Conservation (phyloP, 2,329 filamentous ascomycete species). For the Fusarium sulawesiense region DNA sequence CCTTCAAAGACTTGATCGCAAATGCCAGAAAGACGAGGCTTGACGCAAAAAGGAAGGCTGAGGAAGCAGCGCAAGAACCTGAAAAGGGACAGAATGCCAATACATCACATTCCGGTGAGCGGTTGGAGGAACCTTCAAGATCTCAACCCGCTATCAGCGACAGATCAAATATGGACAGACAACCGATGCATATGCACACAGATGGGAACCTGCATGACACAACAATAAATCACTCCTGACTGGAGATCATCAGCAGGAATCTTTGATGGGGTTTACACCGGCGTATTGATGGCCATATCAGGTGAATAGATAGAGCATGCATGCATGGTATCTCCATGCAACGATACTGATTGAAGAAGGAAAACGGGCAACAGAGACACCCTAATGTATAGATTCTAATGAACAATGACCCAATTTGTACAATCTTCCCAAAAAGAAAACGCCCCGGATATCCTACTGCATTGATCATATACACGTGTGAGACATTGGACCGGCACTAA, state of each 20-base stretch:
- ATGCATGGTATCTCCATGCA: slow-evolving; percentile 15
- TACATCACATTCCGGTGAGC: not conserved
- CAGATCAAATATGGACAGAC: not conserved
- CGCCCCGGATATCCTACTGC: slow-evolving; percentile 34
- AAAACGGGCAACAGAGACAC: slow-evolving; percentile 8
- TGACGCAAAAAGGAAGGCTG: slow-evolving; percentile 51
- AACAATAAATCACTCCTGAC: not conserved
- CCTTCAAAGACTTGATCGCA: slow-evolving; percentile 84
- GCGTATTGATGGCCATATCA: not conserved
- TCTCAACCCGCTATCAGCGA: not conserved
- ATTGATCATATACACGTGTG: slow-evolving; percentile 34
- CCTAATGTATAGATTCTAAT: slow-evolving; percentile 33
- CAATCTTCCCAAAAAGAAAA: slow-evolving; percentile 31
- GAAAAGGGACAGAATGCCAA: not conserved
- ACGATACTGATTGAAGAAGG: slow-evolving; percentile 4
- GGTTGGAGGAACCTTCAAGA: not conserved
- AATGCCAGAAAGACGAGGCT: slow-evolving; percentile 72
- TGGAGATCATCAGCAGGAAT: not conserved
- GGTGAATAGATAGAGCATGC: slow-evolving; percentile 15
- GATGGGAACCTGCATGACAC: not conserved
- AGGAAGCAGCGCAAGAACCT: slow-evolving; percentile 30
- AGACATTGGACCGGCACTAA: slow-evolving; percentile 9
- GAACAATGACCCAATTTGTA: slow-evolving; percentile 21
- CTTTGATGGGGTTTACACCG: not conserved
- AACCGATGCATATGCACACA: not conserved